Conservation (phyloP, 1,284 basidiomycete genomes). For the Bjerkandera adusta region DNA sequence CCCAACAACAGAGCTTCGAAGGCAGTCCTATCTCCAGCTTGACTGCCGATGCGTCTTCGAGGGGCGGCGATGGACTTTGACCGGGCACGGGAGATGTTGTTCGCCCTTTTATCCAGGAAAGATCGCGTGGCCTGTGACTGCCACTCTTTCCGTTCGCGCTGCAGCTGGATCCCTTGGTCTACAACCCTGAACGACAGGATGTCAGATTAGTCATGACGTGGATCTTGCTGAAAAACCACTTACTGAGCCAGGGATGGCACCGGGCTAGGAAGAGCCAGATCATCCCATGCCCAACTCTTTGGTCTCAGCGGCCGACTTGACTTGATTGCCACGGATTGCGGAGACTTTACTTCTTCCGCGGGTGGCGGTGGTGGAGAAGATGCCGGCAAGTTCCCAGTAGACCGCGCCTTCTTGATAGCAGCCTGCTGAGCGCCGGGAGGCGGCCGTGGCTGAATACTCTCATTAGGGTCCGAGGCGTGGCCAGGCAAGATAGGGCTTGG, state of each 20-base stretch:
- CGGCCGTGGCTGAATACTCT: conserved; percentile 9
- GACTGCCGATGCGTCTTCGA: conserved; percentile 25
- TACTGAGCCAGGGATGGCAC: conserved; percentile 61
- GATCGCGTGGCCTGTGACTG: conserved; percentile 58
- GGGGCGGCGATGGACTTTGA: conserved; percentile 54
- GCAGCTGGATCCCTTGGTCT: conserved; percentile 56
- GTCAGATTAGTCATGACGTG: conserved; percentile 4
- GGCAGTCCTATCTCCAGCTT: conserved; percentile 24
- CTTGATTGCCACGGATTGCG: too few relatives aligned
- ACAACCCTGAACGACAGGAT: conserved; percentile 48
- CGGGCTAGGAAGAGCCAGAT: conserved; percentile 56
- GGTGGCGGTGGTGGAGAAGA: conserved; percentile 12
- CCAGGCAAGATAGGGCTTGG: conserved; percentile 37
- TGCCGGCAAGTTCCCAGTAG: conserved; percentile 17
- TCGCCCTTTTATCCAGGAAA: conserved; percentile 60
- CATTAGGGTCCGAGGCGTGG: conserved; percentile 2
- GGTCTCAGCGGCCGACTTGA: conserved; percentile 32
- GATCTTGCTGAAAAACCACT: conserved; percentile 23
- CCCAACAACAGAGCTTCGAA: conserved; percentile 63
- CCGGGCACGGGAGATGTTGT: conserved; percentile 59
- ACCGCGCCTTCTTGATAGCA: conserved; percentile 24
- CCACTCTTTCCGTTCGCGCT: conserved; percentile 64
- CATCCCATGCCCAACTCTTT: conserved; percentile 55
- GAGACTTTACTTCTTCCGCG: too few relatives aligned
- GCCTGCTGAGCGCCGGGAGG: conserved; percentile 5